A percentile compares a stretch with the other conserved stretches of the same genome.
Evolutionary conservation across 352 stramenopile species (phyloP).

Genomic region (Pythium dissotocum): DNA sequence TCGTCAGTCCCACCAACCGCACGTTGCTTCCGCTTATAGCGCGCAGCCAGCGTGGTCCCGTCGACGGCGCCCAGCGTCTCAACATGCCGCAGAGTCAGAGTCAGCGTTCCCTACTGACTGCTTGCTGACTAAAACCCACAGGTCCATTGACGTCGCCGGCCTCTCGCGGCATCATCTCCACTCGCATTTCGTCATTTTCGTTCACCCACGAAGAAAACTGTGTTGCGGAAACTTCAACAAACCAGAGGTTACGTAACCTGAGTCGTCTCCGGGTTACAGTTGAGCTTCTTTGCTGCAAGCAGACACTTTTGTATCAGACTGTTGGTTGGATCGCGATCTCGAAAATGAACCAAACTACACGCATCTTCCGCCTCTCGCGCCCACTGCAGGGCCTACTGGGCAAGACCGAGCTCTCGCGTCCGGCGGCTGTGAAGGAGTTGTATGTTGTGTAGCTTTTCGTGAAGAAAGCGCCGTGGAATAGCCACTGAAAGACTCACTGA

Average conservation of each 20-base stretch:
- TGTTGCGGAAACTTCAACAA: background rate
- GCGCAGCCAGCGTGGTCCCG: too few species aligned
- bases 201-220: too few species aligned
- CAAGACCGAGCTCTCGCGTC: conserved; percentile 69
- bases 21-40: background rate
- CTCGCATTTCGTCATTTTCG: background rate
- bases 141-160: background rate
- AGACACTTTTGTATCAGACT: background rate
- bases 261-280: background rate
- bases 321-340: background rate
- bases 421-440: conserved; percentile 77
- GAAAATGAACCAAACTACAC: conserved; percentile 23
- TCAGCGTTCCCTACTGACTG: too few species aligned
- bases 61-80: background rate
- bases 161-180: too few species aligned
- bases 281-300: background rate
- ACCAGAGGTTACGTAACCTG: background rate
- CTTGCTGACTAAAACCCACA: background rate
- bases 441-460: conserved; percentile 33
- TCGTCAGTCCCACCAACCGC: too few species aligned
- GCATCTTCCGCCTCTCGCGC: conserved; percentile 66
- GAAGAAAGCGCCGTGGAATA: conserved; percentile 7
- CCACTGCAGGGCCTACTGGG: conserved; percentile 59
- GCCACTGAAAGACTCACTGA: too few species aligned
- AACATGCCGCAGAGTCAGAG: too few species aligned